Base-by-base conservation (phyloP, 768 basidiomycete species). In the Collybiopsis luxurians region DNA sequence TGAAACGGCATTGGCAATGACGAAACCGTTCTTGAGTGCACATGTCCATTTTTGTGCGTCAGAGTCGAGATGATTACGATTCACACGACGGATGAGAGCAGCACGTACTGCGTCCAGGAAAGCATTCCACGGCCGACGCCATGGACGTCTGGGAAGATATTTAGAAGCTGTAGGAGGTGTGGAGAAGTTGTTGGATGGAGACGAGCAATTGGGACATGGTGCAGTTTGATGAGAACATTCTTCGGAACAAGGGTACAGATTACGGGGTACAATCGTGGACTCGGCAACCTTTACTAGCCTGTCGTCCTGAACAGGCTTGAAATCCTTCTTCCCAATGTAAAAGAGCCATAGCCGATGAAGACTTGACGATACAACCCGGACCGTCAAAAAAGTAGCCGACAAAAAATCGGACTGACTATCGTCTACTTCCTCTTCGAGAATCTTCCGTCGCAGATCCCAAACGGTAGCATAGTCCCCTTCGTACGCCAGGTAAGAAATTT, bases 71-170 rank as follows among this genome's bases (percentile, higher is more conserved):
- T 61, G 61, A 27, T 72, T 68, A 51, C 73, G 70, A 6, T 79
- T 74, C 42, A 90, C 72, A 64, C 85, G 81, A 54, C 84, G 78
- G 39, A 85, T 74, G 19, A 81, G 64, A 24, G 73, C 70, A 28
- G 67, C 75, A 36, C 87, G 84, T n/a, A 88, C 69, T 6, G 89
- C 88, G 34, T 80, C 77, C 59, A 88, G 72, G 63, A 91, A 89
- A 60, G 53, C 26, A 27, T 30, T 23, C 53, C 53, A 54, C 10
- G 43, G 40, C n/a, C 28, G 40, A 19, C 53, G 24, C 53, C 53
- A 54, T n/a, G 53, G 53, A 10, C 43, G 27, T n/a, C 53, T 42
- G n/a, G 53, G 53, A 9, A 54, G 27, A 44, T 34, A 27, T 51
- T 39, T 51, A 31, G 50, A 31, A 24, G 50, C 13, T 39, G 50